Base-by-base conservation (phyloP, 2,329 filamentous ascomycete species). In the Pyricularia pennisetigena region DNA sequence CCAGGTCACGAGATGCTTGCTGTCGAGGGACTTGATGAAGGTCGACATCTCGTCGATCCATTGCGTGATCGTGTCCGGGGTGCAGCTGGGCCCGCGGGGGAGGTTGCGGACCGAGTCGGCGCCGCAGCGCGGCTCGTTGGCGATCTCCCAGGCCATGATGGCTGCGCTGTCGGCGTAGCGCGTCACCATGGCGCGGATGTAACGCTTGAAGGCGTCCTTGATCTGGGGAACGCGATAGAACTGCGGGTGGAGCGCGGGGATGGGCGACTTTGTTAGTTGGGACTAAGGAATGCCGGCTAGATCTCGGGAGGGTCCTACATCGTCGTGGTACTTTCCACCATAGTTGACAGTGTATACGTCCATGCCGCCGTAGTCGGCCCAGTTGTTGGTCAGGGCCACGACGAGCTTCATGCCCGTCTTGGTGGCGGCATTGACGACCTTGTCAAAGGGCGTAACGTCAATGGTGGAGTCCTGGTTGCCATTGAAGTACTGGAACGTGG, bases 1-100 rank as follows among this genome's bases (percentile, higher is more conserved):
- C 87, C 87, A 90, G 74, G 90, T 87, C 71, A 90, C 82, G 76
- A 85, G 89, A 72, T 82, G 80, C 72, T 79, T 76, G 63, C 73
- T 69, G 64, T 75, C 73, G 41, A 75, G 73, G 59, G 70, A 72
- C 71, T 75, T 76, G 68, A 71, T 68, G 61, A 62, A 64, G 57
- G 66, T 35, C 28, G 57, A 41, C 57, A 67, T 63, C 66, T 67
- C 66, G 59, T 67, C 59, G 66, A 61, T 41, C 66, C 66, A 67
- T 5, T 23, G 59, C 20, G 66, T 41, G 66, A 67, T 61, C 6
- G 24, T 23, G 66, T 29, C 66, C 2, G 66, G 66, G 7, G 59
- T 67, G 66, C 66, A 67, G 24, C 24, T 8, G 30, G 30, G 12
- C 3, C 26, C 26, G 30, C 66, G 59, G 23, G 66, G 66, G 30